These are phyloP conservation scores for Cupressus sempervirens DNA, from an alignment of 75 land plant genomes.

Conservation along the genomic window DNA sequence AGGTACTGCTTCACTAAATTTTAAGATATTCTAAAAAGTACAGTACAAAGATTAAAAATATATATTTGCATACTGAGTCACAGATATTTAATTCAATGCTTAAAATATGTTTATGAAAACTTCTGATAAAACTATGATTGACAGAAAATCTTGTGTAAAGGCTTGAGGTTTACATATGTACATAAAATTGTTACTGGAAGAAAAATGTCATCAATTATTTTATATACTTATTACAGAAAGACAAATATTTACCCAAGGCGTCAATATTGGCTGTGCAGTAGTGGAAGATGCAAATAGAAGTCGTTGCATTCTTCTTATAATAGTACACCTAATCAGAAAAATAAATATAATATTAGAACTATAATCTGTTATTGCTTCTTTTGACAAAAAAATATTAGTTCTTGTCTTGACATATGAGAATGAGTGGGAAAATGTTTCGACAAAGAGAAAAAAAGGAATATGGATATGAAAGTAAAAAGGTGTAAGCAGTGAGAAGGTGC, in stretches of 20 bases:
- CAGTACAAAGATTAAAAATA: not conserved
- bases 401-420: not conserved
- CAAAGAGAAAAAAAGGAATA: not conserved
- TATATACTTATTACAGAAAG: not conserved
- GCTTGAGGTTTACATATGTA: not conserved
- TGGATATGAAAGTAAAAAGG: not conserved
- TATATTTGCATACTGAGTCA: not conserved
- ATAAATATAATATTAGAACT: slow-evolving; percentile 1
- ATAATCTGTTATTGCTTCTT: not conserved
- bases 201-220: not conserved
- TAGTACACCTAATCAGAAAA: slow-evolving; percentile 54
- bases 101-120: not conserved
- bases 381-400: not conserved
- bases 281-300: slow-evolving; percentile 95
- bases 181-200: not conserved
- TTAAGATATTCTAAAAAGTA: not conserved
- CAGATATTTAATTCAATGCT: not conserved
- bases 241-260: slow-evolving; percentile 72
- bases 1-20: not conserved
- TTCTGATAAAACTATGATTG: not conserved
- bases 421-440: not conserved
- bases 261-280: slow-evolving; percentile 92
- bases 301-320: slow-evolving; percentile 85
- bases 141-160: not conserved
- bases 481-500: not conserved